Conservation (phyloP, 768 basidiomycete species). For the Pisolithus tinctorius region DNA sequence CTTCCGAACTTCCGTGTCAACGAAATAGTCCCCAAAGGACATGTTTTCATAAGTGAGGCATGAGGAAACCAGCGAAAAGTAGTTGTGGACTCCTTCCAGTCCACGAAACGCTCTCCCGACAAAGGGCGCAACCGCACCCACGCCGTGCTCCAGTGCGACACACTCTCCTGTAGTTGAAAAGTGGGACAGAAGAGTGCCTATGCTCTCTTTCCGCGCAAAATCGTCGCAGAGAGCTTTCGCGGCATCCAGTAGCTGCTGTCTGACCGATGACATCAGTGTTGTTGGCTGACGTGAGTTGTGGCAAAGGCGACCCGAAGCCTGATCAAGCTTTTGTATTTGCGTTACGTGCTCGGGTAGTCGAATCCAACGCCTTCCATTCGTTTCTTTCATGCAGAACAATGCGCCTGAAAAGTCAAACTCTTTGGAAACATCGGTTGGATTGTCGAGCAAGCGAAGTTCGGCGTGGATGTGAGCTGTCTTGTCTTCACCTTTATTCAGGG, state of each 20-base stretch:
- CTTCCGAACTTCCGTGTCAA: constrained; percentile 43
- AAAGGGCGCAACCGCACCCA: constrained; percentile 51
- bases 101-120: constrained; percentile 46
- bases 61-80: constrained; percentile 43
- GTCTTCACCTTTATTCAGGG: constrained; percentile 5
- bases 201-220: constrained; percentile 39
- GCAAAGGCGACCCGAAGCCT: neutral
- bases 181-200: constrained; percentile 39
- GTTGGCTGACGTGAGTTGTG: neutral
- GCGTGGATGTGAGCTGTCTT: constrained; percentile 11
- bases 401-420: constrained; percentile 1
- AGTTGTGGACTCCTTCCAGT: constrained; percentile 34
- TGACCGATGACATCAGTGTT: constrained; percentile 16
- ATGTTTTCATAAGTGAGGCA: constrained; percentile 46
- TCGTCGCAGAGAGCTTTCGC: constrained; percentile 45
- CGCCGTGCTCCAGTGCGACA: constrained; percentile 50
- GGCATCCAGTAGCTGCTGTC: constrained; percentile 35
- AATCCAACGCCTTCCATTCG: neutral
- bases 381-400: constrained; percentile 1
- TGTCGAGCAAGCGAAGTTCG: constrained; percentile 1
- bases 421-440: neutral
- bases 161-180: constrained; percentile 42
- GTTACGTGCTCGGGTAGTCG: neutral
- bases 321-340: neutral
- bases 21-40: constrained; percentile 47